These are phyloP conservation scores for Pyrenula massariospora DNA, from an alignment of 495 filamentous ascomycete species.

Conservation along the genomic window DNA sequence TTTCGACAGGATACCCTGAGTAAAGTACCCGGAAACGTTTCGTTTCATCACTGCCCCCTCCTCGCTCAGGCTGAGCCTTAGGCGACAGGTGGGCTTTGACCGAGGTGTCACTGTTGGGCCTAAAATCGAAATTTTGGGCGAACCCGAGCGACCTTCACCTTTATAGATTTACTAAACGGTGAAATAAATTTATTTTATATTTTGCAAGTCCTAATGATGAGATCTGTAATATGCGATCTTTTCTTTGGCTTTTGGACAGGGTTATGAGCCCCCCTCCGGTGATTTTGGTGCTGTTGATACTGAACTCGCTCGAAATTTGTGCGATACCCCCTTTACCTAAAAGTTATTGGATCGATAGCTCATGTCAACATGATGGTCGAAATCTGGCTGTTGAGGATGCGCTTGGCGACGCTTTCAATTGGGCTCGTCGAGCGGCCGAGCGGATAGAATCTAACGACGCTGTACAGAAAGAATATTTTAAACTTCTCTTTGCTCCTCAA, in stretches of 20 bases:
- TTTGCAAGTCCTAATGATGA: not conserved
- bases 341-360: not conserved
- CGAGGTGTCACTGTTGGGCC: not conserved
- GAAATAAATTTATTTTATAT: not conserved
- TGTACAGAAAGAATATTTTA: not conserved
- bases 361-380: not conserved
- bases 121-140: not conserved
- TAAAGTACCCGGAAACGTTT: not conserved
- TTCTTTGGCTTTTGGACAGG: not conserved
- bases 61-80: not conserved
- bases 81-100: not conserved
- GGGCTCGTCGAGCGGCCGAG: not conserved
- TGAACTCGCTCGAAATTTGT: not conserved
- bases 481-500: not conserved
- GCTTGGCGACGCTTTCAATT: not conserved
- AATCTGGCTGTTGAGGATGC: not conserved
- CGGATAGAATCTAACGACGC: not conserved
- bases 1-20: not conserved
- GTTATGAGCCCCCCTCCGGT: not conserved
- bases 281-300: not conserved
- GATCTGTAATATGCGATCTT: not conserved
- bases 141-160: not conserved
- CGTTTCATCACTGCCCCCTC: not conserved
- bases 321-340: not conserved
- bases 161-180: not conserved